A percentile compares a stretch with the other conserved stretches of the same genome.
Evolutionary conservation across 2,329 filamentous ascomycete genomes (phyloP).

Genomic region (Monosporascus ibericus): DNA sequence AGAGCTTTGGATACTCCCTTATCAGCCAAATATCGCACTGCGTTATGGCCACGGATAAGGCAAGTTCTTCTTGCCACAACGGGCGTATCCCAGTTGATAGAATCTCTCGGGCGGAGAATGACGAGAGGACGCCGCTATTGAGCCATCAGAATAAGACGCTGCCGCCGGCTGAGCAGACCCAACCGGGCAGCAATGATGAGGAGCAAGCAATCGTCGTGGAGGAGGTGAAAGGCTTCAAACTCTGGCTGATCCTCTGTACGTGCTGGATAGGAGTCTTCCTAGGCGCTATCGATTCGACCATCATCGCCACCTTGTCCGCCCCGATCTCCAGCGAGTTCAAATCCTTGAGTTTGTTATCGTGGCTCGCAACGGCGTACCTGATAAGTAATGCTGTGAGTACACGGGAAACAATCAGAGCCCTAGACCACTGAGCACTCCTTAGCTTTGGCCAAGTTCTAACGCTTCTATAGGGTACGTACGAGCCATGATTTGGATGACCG

Average conservation of each 20-base stretch:
- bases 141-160: slow-evolving; percentile 6
- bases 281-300: slow-evolving; percentile 66
- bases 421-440: too few species aligned
- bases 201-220: slow-evolving; percentile 43
- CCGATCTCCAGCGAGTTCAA: slow-evolving; percentile 80
- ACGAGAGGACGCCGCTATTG: slow-evolving; percentile 21
- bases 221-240: slow-evolving; percentile 40
- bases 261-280: slow-evolving; percentile 58
- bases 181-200: slow-evolving; percentile 25
- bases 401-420: background rate
- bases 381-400: slow-evolving; percentile 64
- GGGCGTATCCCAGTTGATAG: background rate
- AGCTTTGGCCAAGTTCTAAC: background rate
- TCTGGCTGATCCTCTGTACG: slow-evolving; percentile 49
- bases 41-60: background rate
- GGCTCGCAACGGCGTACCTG: slow-evolving; percentile 82
- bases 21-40: too few species aligned
- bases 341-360: slow-evolving; percentile 75
- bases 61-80: background rate
- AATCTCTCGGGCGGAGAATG: background rate
- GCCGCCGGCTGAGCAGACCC: slow-evolving; percentile 7
- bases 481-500: background rate
- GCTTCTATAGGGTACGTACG: background rate
- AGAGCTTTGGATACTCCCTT: too few species aligned
- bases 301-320: slow-evolving; percentile 78